Evolutionary conservation across 129 eudicot genomes (phyloP).

Genomic region (Helianthus annuus): HanXRQr2.0-SUNRISE NC_035437.2:1619762-1620261

Average conservation of each 20-base stretch:
- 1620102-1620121: conserved; percentile 45
- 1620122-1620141: neutral
- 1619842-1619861: conserved; percentile 72
- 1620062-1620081: conserved; percentile 59
- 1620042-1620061: conserved; percentile 57
- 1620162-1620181: neutral
- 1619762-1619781: conserved; percentile 46
- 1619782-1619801: conserved; percentile 43
- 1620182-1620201: conserved; percentile 50
- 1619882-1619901: conserved; percentile 25
- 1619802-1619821: conserved; percentile 42
- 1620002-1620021: conserved; percentile 82
- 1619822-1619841: conserved; percentile 47
- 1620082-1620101: conserved; percentile 59
- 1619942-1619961: conserved; percentile 10
- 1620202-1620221: conserved; percentile 84
- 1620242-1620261: conserved; percentile 73
- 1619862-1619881: conserved; percentile 72
- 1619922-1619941: neutral
- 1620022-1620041: conserved; percentile 90
- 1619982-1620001: conserved; percentile 64
- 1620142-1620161: neutral
- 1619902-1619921: neutral
- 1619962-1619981: conserved; percentile 67
- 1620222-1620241: conserved; percentile 70